Base-by-base conservation (phyloP, 192 early-diverging fungal genomes). In the Rhizoclosmatium globosum region DNA sequence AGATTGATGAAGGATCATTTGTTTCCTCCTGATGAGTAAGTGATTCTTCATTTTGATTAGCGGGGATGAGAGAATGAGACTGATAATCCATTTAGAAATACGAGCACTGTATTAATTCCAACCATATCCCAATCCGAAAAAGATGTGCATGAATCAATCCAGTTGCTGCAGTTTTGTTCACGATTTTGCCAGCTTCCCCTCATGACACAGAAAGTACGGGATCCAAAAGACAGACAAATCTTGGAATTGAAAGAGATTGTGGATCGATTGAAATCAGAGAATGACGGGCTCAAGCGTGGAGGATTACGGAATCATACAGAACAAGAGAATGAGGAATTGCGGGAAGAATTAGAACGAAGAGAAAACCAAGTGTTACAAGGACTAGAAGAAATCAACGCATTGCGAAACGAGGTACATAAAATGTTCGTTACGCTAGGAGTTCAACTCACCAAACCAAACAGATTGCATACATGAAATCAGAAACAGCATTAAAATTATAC, bases 71-170 rank as follows among this genome's bases (percentile, higher is more conserved):
- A 13, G 0, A 19, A 46, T 65, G 42, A 47, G 68, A 48, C 42
- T 70, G 15, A 21, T 4, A 2, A 70, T 72, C 9, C 17, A 58
- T 58, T 58, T 21, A 72, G 71, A 53, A 53, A 53, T 53, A 53
- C 50, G 15, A n/a, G 57, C 17, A 42, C 31, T 38, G 48, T 72
- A 23, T 50, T 74, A 2, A 60, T 74, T 47, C 9, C 59, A 2
- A 62, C 13, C 60, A 43, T 74, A 2, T 74, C 73, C 17, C 73
- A 57, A 13, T 50, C 62, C 44, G 73, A 74, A 64, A 13, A 11
- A 13, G 23, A 74, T 21, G 19, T 64, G 19, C 11, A 58, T 15
- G 59, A 74, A 11, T 62, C 73, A 2, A 7, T 64, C 13, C 73
- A 59, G 43, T 62, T 43, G 59, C 61, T 74, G 15, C 61, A 64